phyloP scores from a whole-genome alignment of 495 filamentous ascomycete genomes.

The Paragyromitra xinjiangensis region DNA sequence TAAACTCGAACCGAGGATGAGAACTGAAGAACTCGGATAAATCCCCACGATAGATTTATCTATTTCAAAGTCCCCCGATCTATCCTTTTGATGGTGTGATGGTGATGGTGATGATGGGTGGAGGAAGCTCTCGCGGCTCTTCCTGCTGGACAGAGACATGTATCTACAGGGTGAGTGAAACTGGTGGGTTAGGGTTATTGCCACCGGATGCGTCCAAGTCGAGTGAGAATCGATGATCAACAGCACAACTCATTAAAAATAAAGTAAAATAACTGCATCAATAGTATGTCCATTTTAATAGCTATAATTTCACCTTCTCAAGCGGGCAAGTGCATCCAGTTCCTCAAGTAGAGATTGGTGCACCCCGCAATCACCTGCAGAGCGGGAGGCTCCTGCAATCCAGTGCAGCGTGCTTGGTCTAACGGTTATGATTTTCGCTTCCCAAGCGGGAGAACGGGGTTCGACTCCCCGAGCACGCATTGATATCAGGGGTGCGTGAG shows the following conservation, averaged over 20 bases:
- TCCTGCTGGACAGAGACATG: neutral
- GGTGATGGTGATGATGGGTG: slow-evolving; percentile 2
- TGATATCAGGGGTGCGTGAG: neutral
- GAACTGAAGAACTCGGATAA: neutral
- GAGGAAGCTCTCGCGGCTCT: slow-evolving; percentile 17
- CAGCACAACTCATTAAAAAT: neutral
- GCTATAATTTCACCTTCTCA: neutral
- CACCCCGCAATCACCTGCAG: neutral
- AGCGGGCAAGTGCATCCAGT: no score
- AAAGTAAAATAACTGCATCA: neutral
- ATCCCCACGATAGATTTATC: slow-evolving; percentile 5
- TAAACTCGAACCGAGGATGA: neutral
- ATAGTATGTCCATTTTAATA: neutral
- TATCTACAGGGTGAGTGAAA: neutral
- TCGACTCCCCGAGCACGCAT: slow-evolving; percentile 46
- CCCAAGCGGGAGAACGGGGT: slow-evolving; percentile 51
- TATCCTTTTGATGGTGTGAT: slow-evolving; percentile 6
- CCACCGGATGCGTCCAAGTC: slow-evolving; percentile 10
- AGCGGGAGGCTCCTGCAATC: neutral
- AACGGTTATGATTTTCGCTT: slow-evolving; percentile 53
- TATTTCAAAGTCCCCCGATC: slow-evolving; percentile 2
- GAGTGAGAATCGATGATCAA: neutral
- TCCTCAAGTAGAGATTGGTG: no score
- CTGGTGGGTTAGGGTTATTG: slow-evolving; percentile 19
- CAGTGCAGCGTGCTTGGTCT: slow-evolving; percentile 39